Percentiles rank a stretch among this genome's conserved stretches.
phyloP scores from a whole-genome alignment of 306 rosid species.

The Gynostemma pentaphyllum region DNA sequence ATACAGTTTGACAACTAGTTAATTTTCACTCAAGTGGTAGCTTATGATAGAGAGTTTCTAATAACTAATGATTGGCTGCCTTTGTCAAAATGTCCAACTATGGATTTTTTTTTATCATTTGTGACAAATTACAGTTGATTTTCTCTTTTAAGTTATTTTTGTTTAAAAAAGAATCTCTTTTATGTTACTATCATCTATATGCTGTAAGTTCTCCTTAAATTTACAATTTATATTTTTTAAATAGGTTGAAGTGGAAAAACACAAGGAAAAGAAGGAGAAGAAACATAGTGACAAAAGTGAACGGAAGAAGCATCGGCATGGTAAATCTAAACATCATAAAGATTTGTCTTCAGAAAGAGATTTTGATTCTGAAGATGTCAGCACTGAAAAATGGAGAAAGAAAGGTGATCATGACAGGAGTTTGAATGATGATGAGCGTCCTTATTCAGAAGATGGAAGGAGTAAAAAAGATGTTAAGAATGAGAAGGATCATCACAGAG shows the following conservation, averaged over 20 bases:
- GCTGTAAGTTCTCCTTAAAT: no score
- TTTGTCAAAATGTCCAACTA: neutral
- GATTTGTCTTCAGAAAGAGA: slow-evolving; percentile 22
- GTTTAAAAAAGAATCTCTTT: no score
- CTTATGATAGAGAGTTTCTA: neutral
- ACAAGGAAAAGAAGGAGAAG: slow-evolving; percentile 17
- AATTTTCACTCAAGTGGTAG: neutral
- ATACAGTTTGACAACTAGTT: neutral
- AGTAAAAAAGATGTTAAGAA: neutral
- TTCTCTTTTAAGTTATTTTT: neutral
- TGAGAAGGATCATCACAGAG: slow-evolving; percentile 18
- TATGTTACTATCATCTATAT: no score
- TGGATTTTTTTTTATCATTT: neutral
- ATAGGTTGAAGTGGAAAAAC: slow-evolving; percentile 41
- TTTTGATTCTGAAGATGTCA: slow-evolving; percentile 41
- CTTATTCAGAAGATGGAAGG: slow-evolving; percentile 15
- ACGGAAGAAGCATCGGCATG: slow-evolving; percentile 45
- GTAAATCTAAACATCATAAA: slow-evolving; percentile 37
- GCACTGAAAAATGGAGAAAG: slow-evolving; percentile 27
- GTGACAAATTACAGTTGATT: neutral
- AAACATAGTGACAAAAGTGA: slow-evolving; percentile 39
- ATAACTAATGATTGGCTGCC: neutral
- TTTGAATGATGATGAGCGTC: slow-evolving; percentile 21
- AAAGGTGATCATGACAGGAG: slow-evolving; percentile 17
- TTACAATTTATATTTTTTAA: neutral